These are phyloP conservation scores for Phyllosticta ampelicida DNA, from an alignment of 2,329 filamentous ascomycete genomes.

Conservation along the genomic window DNA sequence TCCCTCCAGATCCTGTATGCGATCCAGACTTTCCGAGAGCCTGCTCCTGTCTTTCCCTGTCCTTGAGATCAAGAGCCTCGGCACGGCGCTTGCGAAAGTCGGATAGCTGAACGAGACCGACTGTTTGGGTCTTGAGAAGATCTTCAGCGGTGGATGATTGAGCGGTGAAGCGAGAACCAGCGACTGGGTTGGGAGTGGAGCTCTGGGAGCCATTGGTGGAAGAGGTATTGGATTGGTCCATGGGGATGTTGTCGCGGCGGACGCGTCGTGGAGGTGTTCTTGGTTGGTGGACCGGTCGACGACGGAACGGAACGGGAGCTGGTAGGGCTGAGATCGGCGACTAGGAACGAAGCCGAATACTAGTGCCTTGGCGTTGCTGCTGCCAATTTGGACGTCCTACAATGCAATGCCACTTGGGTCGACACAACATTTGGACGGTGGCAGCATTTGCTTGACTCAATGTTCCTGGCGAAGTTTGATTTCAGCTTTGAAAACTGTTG, in stretches of 20 bases:
- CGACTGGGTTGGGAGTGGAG: constrained; percentile 34
- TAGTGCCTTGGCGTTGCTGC: neutral
- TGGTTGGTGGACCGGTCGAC: neutral
- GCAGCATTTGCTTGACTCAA: neutral
- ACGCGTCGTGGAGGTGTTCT: neutral
- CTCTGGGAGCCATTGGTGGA: constrained; percentile 22
- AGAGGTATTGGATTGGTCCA: constrained; percentile 15
- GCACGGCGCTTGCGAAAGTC: constrained; percentile 95
- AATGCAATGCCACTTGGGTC: neutral
- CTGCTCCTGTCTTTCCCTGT: constrained; percentile 63
- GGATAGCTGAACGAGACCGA: constrained; percentile 81
- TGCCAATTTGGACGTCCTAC: neutral
- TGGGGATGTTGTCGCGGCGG: neutral
- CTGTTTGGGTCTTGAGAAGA: constrained; percentile 72
- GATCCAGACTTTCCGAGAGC: constrained; percentile 34
- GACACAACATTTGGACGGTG: neutral
- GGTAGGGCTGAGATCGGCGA: neutral
- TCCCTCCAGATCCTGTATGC: constrained; percentile 37
- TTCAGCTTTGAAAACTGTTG: no score
- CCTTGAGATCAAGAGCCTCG: constrained; percentile 85
- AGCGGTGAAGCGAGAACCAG: constrained; percentile 55
- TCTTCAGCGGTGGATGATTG: constrained; percentile 71
- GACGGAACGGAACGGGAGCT: neutral
- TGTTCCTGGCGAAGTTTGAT: no score
- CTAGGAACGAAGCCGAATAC: neutral